Conservation (phyloP, 495 filamentous ascomycete genomes). For the Talaromyces proteolyticus region DNA sequence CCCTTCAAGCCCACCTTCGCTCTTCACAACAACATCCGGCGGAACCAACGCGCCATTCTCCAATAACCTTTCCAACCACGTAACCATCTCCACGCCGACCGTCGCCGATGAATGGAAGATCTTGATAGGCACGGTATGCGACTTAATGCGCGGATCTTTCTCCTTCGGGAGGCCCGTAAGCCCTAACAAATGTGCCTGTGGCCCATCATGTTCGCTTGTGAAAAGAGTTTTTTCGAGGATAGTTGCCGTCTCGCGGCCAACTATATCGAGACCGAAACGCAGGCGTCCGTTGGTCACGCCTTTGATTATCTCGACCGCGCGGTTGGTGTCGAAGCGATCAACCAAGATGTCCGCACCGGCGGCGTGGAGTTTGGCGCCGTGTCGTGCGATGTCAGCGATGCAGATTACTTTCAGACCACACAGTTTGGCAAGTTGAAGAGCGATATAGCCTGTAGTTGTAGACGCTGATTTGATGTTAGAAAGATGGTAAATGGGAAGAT, state of each 20-base stretch:
- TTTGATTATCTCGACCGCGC: slow-evolving; percentile 56
- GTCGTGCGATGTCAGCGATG: slow-evolving; percentile 55
- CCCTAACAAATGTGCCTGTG: slow-evolving; percentile 50
- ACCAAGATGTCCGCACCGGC: slow-evolving; percentile 54
- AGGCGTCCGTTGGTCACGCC: slow-evolving; percentile 45
- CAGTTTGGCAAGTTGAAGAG: slow-evolving; percentile 55
- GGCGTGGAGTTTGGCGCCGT: slow-evolving; percentile 47
- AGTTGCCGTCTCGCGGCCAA: slow-evolving; percentile 51
- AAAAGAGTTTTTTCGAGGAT: slow-evolving; percentile 41
- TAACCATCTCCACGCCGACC: slow-evolving; percentile 49
- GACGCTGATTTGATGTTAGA: slow-evolving; percentile 32
- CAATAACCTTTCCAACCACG: slow-evolving; percentile 56
- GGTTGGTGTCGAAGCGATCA: slow-evolving; percentile 51
- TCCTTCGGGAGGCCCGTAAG: slow-evolving; percentile 56
- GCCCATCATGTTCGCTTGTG: slow-evolving; percentile 10
- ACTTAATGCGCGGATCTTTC: slow-evolving; percentile 31
- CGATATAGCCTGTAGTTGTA: slow-evolving; percentile 54
- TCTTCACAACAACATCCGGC: slow-evolving; percentile 50
- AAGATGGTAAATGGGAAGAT: background rate
- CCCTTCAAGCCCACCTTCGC: slow-evolving; percentile 51
- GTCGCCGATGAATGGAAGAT: slow-evolving; percentile 55
- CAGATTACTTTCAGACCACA: slow-evolving; percentile 51
- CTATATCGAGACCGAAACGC: slow-evolving; percentile 58
- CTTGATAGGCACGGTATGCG: slow-evolving; percentile 64
- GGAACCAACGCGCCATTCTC: slow-evolving; percentile 36